phyloP scores from a whole-genome alignment of 768 basidiomycete species.

The Boletus tomentosulus region DNA sequence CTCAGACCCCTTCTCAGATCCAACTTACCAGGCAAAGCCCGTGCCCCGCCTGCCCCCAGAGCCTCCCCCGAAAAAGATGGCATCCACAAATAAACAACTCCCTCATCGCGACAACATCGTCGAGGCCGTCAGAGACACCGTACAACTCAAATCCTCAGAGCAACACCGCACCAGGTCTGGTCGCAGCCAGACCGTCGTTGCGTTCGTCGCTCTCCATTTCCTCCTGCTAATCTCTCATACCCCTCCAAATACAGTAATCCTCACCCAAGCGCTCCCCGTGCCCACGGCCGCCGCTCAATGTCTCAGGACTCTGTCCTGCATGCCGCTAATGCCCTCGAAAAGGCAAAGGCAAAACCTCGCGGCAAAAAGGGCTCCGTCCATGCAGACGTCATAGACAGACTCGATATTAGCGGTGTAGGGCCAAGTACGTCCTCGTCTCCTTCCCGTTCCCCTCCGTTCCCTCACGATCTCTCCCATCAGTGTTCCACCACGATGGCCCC shows the following conservation, averaged over 20 bases:
- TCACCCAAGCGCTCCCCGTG: slow-evolving; percentile 19
- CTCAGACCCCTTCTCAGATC: slow-evolving; percentile 54
- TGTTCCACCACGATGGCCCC: slow-evolving; percentile 91
- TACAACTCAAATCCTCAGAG: slow-evolving; percentile 47
- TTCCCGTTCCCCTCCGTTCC: not conserved
- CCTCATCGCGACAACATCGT: slow-evolving; percentile 41
- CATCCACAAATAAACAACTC: slow-evolving; percentile 28
- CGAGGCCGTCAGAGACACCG: slow-evolving; percentile 68
- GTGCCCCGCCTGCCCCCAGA: slow-evolving; percentile 42
- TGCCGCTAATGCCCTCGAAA: slow-evolving; percentile 39
- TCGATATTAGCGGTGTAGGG: slow-evolving; percentile 82
- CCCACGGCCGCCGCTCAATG: slow-evolving; percentile 41
- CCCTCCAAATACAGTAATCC: slow-evolving; percentile 17
- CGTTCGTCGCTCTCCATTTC: slow-evolving; percentile 14
- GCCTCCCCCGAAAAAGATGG: slow-evolving; percentile 32
- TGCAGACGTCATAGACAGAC: slow-evolving; percentile 86
- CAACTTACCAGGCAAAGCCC: slow-evolving; percentile 24
- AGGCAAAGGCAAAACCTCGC: slow-evolving; percentile 45
- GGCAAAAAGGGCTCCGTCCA: slow-evolving; percentile 73
- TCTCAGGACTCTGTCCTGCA: slow-evolving; percentile 47
- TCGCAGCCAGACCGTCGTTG: slow-evolving; percentile 54
- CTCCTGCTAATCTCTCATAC: slow-evolving; percentile 17
- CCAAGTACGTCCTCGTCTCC: slow-evolving; percentile 54
- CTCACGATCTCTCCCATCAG: slow-evolving; percentile 35
- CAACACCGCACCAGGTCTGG: slow-evolving; percentile 43